Evolutionary conservation across 768 basidiomycete species (phyloP), one percentile per base, ranked within the genome.

Genomic region (Leccinum imitatum): DNA sequence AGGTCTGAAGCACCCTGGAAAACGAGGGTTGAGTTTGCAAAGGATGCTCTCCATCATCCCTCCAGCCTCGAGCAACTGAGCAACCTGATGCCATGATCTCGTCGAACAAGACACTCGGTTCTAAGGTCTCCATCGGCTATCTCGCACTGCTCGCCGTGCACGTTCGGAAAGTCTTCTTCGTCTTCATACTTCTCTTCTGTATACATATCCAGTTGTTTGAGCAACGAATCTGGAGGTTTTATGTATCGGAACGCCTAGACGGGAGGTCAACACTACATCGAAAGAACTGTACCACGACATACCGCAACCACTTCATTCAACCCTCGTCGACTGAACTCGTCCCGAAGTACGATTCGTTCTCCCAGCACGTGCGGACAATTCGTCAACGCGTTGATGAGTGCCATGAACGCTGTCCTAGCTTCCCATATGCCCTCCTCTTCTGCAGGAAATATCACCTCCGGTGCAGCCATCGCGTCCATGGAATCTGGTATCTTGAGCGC

Each of bases 151-250:
- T 56, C 65, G 75, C n/a, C 72, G 79, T 39, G 83, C 78, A 37
- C 85, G 82, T 63, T 94, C 87, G 41, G 85, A 73, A 91, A 81
- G 53, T 95, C 91, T 68, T 90, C 87, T 70, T 92, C 90, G 69
- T 97, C 94, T 66, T 95, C 93, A 50, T 87, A 90, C 65, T 92
- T 91, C 71, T 95, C 93, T 62, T 96, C 93, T 0, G 84, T 82
- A 65, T 94, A 96, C 27, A 92, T 80, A 62, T 89, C 84, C 6
- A 95, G 75, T 66, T 95, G 94, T 0, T 80, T 89, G n/a, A 90
- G 69, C n/a, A 96, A 74, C 4, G 66, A 71, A n/a, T 89, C 92
- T 7, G 92, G 90, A 2, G 92, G 91, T 66, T 84, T 82, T 41
- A 86, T 77, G 65, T 92, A 92, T 61, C 87, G 82, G 7, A 95